phyloP scores from a whole-genome alignment of 768 basidiomycete species.

The Boletus patriciae region DNA sequence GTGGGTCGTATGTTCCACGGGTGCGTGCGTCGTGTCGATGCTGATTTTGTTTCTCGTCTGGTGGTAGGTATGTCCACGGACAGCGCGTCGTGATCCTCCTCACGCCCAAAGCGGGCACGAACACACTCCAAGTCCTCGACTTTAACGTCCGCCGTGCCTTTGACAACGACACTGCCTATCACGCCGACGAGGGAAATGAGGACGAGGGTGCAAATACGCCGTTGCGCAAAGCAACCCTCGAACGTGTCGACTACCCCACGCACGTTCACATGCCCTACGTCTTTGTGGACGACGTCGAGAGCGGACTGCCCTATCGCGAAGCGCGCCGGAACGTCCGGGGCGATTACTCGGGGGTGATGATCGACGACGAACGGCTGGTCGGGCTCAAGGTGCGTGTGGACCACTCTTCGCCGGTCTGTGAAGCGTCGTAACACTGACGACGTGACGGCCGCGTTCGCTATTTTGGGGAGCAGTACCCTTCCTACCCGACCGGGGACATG shows the following conservation, averaged over 20 bases:
- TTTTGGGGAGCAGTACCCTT: slow-evolving; percentile 16
- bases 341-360: slow-evolving; percentile 42
- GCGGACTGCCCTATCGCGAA: slow-evolving; percentile 34
- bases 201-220: background rate
- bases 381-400: slow-evolving; percentile 38
- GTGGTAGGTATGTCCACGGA: slow-evolving; percentile 43
- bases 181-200: background rate
- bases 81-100: slow-evolving; percentile 35
- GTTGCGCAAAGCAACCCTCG: background rate
- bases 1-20: slow-evolving; percentile 16
- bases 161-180: background rate
- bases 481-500: slow-evolving; percentile 34
- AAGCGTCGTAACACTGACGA: background rate
- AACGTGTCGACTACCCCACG: slow-evolving; percentile 13
- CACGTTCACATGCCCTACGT: slow-evolving; percentile 14
- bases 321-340: slow-evolving; percentile 21
- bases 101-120: slow-evolving; percentile 3
- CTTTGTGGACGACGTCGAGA: slow-evolving; percentile 30
- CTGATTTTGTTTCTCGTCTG: background rate
- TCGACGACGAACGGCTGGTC: slow-evolving; percentile 43
- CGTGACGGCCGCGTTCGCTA: background rate
- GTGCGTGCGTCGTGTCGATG: background rate
- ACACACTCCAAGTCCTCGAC: slow-evolving; percentile 28
- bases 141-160: slow-evolving; percentile 28
- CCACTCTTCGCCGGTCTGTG: too few relatives aligned